Percentiles rank a stretch among this genome's conserved stretches.
phyloP scores from a whole-genome alignment of 2,329 filamentous ascomycete genomes.

The Aspergillus ibericus region DNA sequence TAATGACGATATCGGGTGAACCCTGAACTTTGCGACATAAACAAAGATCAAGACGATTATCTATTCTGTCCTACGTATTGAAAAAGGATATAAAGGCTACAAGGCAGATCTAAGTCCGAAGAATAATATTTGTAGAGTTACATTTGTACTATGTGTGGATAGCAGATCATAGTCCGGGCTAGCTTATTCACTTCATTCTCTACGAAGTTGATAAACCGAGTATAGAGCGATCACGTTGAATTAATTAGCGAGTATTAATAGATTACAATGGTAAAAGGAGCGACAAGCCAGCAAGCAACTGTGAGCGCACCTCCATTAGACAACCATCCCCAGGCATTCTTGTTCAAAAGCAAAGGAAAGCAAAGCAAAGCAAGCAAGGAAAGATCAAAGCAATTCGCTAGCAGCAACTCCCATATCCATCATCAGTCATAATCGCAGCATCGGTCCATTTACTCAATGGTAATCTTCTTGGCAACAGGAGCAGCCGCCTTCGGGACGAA shows the following conservation, averaged over 20 bases:
- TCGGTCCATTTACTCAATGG: constrained; percentile 51
- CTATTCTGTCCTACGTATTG: too few species aligned
- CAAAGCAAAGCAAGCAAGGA: not conserved
- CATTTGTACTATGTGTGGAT: too few species aligned
- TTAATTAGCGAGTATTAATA: not conserved
- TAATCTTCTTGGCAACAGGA: constrained; percentile 53
- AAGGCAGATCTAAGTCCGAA: too few species aligned
- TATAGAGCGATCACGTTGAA: not conserved
- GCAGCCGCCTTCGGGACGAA: constrained; percentile 57
- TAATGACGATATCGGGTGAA: too few species aligned
- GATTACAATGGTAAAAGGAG: not conserved
- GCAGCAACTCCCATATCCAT: not conserved
- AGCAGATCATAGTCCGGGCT: too few species aligned
- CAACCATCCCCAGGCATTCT: not conserved
- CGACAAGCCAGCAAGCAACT: not conserved
- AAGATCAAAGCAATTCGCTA: not conserved
- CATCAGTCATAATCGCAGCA: not conserved
- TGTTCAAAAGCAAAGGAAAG: too few species aligned
- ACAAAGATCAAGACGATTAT: too few species aligned
- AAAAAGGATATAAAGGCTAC: too few species aligned
- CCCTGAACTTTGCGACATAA: too few species aligned
- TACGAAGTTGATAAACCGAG: not conserved
- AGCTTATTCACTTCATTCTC: too few species aligned
- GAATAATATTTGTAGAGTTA: too few species aligned
- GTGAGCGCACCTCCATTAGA: not conserved